phyloP scores from a whole-genome alignment of 441 rosid species.

The Pelargonium fulgidum region DNA sequence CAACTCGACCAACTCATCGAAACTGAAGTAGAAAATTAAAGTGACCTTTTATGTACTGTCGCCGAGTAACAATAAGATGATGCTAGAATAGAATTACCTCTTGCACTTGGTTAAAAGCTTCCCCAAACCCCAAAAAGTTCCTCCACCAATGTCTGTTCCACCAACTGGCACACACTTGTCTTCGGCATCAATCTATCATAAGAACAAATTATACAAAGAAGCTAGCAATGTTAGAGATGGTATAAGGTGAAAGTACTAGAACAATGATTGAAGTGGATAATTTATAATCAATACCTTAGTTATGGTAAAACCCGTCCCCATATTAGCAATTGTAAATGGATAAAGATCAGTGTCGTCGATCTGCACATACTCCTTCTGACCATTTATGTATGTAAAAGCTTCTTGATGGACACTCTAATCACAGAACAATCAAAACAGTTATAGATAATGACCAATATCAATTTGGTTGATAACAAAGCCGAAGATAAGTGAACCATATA shows the following conservation, averaged over 20 bases:
- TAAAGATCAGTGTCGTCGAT: constrained; percentile 73
- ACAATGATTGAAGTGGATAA: constrained; percentile 12
- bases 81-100: constrained; percentile 37
- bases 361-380: constrained; percentile 90
- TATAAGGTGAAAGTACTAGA: constrained; percentile 4
- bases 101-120: constrained; percentile 91
- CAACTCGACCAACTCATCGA: constrained; percentile 94
- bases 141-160: constrained; percentile 98
- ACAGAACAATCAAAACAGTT: not conserved
- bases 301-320: constrained; percentile 98
- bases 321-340: constrained; percentile 93
- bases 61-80: not conserved
- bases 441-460: no score
- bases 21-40: constrained; percentile 37
- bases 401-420: constrained; percentile 93
- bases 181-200: constrained; percentile 82
- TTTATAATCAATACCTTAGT: constrained; percentile 55
- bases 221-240: constrained; percentile 9
- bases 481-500: not conserved
- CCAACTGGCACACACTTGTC: constrained; percentile 94
- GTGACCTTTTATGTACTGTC: no score
- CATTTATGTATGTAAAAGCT: constrained; percentile 93
- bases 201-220: constrained; percentile 17
- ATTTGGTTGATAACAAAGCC: not conserved
- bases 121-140: constrained; percentile 98